Evolutionary conservation across 805 yeast genomes (phyloP), one percentile per base, ranked within the genome.

Genomic region (Kodamaea neixiangensis): DNA sequence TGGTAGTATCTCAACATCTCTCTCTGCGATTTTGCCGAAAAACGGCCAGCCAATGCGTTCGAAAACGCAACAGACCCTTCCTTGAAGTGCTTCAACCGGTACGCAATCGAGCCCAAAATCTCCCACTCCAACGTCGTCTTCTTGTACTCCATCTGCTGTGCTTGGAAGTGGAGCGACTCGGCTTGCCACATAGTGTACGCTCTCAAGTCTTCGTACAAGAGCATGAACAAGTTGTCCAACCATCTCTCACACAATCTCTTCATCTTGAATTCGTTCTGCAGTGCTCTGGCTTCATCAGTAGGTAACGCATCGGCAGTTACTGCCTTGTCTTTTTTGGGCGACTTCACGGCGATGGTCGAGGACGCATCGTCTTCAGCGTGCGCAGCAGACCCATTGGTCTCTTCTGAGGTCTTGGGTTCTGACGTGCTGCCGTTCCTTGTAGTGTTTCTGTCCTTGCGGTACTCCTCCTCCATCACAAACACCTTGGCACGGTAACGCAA

Each of bases 181-280:
- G 97, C 91, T 65, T 91, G 92, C 94, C 97, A 93, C 78, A 89
- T 80, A 1, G 97, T 90, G 65, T 88, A 93, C 0, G 89, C 83
- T 61, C 87, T 77, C 60, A 88, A 76, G 63, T 88, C 96, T 59
- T 85, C 89, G 60, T 84, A 85, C 34, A 85, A 66, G 7, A 84
- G 62, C 87, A 85, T 82, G 63, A 85, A 85, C 53, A 85, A 66
- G 61, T 83, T 83, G 66, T 85, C 90, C 53, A 85, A 72, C 90
- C 90, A 85, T 60, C 89, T 75, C 63, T 85, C 89, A 70, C 90
- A 85, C 39, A 85, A 72, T 61, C 89, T 68, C 60, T 85, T 85
- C 63, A 80, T 78, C 58, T 79, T 83, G 65, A 85, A 80, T 20
- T 82, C 84, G 42, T 68, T 60, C 37, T 65, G 69, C 15, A 52